Evolutionary conservation across 164 flowering plant species (phyloP).

Genomic region (Hamamelis virginiana): DNA sequence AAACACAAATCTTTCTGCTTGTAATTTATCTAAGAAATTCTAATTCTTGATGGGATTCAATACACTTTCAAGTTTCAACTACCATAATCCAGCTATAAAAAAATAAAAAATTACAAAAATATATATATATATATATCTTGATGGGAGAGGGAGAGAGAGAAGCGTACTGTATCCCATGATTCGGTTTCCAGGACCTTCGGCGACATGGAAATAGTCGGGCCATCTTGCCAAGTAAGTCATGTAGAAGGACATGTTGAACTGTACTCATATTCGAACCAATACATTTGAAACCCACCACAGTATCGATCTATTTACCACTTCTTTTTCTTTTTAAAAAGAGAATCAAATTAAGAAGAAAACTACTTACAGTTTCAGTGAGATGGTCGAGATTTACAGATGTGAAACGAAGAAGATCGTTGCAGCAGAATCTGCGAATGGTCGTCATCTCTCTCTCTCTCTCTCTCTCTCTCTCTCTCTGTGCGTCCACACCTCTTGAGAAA

Average conservation of each 20-base stretch:
- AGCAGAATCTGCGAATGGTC: slow-evolving; percentile 83
- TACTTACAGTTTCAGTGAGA: slow-evolving; percentile 78
- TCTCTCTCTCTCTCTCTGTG: slow-evolving; percentile 5
- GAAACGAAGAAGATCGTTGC: slow-evolving; percentile 90
- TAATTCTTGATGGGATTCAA: no score
- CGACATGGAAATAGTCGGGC: slow-evolving; percentile 95
- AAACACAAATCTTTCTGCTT: no score
- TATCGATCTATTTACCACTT: background rate
- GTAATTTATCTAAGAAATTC: no score
- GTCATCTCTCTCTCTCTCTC: slow-evolving; percentile 48
- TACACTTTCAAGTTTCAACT: no score
- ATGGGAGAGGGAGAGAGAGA: background rate
- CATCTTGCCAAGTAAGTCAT: slow-evolving; percentile 93
- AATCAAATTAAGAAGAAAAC: background rate
- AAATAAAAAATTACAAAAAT: background rate
- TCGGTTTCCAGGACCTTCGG: slow-evolving; percentile 78
- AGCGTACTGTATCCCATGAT: slow-evolving; percentile 92
- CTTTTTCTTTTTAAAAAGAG: background rate
- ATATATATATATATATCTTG: no score
- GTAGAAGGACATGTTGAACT: slow-evolving; percentile 99
- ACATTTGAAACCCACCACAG: background rate
- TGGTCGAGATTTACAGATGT: slow-evolving; percentile 81
- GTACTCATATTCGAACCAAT: slow-evolving; percentile 8
- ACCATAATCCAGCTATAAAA: background rate
- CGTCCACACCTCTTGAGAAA: no score